phyloP scores from a whole-genome alignment of 2,329 filamentous ascomycete genomes.

The Penicillium paneum region DNA sequence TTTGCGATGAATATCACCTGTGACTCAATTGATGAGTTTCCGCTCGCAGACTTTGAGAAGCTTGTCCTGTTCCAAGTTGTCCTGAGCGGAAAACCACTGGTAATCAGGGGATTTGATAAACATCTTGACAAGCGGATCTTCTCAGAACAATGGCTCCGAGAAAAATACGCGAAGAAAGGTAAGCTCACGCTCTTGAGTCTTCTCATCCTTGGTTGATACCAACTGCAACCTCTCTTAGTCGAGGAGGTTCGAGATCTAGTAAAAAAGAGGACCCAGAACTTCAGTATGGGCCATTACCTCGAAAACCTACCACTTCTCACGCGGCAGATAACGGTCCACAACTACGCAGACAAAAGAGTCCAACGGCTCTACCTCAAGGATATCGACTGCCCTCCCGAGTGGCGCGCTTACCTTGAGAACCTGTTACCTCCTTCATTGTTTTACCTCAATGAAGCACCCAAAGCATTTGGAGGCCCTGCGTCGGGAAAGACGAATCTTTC shows the following conservation, averaged over 20 bases:
- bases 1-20: constrained; percentile 78
- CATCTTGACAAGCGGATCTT: constrained; percentile 75
- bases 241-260: constrained; percentile 82
- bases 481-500: constrained; percentile 45
- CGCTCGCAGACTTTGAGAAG: constrained; percentile 77
- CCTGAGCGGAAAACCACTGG: constrained; percentile 77
- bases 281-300: constrained; percentile 87
- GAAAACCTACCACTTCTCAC: constrained; percentile 80
- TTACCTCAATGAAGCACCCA: constrained; percentile 81
- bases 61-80: constrained; percentile 81
- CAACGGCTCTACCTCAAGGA: constrained; percentile 95
- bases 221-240: constrained; percentile 49
- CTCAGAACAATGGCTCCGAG: constrained; percentile 73
- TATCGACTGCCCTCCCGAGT: constrained; percentile 87
- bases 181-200: constrained; percentile 27
- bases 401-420: constrained; percentile 75
- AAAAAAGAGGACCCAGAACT: constrained; percentile 68
- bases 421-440: constrained; percentile 78
- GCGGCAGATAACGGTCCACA: constrained; percentile 72
- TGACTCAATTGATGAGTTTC: constrained; percentile 72
- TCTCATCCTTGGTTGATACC: constrained; percentile 2
- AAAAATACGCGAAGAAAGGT: constrained; percentile 77
- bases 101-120: constrained; percentile 84
- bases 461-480: constrained; percentile 55
- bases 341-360: constrained; percentile 72